Conservation (phyloP, 202 grass and related monocot genomes). For the Sporobolus alterniflorus region DNA sequence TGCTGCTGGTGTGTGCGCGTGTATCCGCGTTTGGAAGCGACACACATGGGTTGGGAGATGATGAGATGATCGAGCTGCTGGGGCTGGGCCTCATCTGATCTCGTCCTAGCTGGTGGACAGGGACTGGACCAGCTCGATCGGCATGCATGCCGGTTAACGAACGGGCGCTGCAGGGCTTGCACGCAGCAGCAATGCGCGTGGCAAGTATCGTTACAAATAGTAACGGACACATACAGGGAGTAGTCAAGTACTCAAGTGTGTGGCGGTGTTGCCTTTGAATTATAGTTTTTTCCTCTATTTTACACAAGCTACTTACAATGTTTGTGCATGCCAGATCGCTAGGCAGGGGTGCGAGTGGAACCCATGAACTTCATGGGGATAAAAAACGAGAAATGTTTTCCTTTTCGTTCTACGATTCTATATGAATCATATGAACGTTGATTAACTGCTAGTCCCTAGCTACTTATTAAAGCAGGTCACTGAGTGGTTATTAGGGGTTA, state of each 20-base stretch:
- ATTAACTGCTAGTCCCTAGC: background rate
- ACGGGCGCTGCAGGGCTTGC: constrained; percentile 13
- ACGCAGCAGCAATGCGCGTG: constrained; percentile 5
- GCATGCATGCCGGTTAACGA: constrained; percentile 17
- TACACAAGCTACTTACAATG: too few species aligned
- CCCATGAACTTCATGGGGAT: too few species aligned
- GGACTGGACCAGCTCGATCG: background rate
- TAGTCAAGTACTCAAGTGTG: background rate
- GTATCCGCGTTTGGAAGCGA: constrained; percentile 20
- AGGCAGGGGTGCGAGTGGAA: too few species aligned
- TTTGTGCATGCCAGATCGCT: too few species aligned
- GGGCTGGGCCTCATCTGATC: background rate
- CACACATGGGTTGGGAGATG: background rate
- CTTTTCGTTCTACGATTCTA: too few species aligned
- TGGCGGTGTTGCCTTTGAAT: too few species aligned
- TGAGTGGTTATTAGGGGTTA: background rate
- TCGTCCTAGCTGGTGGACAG: background rate
- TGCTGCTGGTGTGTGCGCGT: background rate
- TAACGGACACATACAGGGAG: background rate
- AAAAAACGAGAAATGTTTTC: too few species aligned
- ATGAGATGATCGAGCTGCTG: background rate
- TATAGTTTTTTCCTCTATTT: too few species aligned
- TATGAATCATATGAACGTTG: constrained; percentile 25
- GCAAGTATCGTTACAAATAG: background rate
- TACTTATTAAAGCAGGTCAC: background rate